These are phyloP conservation scores for Otatea glauca DNA, from an alignment of 176 grass and related monocot species.

Conservation along the genomic window DNA sequence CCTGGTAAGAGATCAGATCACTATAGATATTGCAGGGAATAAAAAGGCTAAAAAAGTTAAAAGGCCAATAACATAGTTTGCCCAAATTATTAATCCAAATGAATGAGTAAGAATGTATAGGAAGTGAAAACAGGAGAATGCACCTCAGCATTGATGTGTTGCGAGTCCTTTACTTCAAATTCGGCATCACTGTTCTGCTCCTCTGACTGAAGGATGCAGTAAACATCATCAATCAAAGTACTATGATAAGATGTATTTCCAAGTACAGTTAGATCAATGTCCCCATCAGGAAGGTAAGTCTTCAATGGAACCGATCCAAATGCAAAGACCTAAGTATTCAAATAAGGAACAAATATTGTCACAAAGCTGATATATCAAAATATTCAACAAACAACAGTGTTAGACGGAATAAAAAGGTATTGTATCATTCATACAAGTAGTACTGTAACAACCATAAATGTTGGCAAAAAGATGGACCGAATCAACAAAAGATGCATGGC, in stretches of 20 bases:
- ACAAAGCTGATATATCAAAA: conserved; percentile 8
- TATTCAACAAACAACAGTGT: conserved; percentile 1
- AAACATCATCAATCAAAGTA: conserved; percentile 61
- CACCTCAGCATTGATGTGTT: conserved; percentile 80
- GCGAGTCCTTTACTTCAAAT: conserved; percentile 70
- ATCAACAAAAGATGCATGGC: background rate
- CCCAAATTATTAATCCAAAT: conserved; percentile 10
- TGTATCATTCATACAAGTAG: conserved; percentile 22
- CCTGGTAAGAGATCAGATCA: background rate
- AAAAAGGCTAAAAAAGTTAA: background rate
- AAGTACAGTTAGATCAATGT: conserved; percentile 86
- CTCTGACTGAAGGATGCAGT: conserved; percentile 61
- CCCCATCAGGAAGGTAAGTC: conserved; percentile 96
- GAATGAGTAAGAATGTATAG: conserved; percentile 17
- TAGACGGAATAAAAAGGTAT: conserved; percentile 16
- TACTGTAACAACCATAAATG: conserved; percentile 27
- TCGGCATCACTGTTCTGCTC: conserved; percentile 59
- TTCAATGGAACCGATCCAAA: conserved; percentile 94
- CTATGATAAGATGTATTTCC: conserved; percentile 51
- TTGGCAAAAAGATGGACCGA: background rate
- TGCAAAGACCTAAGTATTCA: conserved; percentile 64
- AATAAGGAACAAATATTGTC: background rate
- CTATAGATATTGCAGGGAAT: background rate
- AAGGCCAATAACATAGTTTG: background rate
- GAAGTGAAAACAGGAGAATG: conserved; percentile 28